Base-by-base conservation (phyloP, 345 rosid species). In the Sonneratia caseolaris region DNA sequence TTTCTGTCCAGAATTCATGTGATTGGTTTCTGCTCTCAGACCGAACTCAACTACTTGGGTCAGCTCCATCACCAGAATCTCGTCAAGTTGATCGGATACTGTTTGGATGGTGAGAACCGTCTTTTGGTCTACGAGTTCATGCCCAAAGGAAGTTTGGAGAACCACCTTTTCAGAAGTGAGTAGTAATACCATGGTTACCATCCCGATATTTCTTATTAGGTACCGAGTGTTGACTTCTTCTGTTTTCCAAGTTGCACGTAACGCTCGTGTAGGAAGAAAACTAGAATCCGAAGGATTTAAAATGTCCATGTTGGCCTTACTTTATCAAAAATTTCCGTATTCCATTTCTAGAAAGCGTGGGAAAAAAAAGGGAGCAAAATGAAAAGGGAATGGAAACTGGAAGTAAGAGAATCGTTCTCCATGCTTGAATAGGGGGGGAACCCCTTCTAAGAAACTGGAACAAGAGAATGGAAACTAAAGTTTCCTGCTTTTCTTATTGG, bases 101-200 rank as follows among this genome's bases (percentile, higher is more conserved):
- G 98, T 73, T 82, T 82, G 37, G 98, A 88, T 48, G 98, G 93
- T 15, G 96, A 92, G 80, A 81, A 87, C 80, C 79, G 91, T 68
- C 91, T 90, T 71, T 71, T 92, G 72, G 98, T 90, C 38, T 92
- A 92, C 27, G 96, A 92, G 79, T 92, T 90, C 80, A 85, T 92
- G 98, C 88, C 98, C 14, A 92, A 92, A 81, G 98, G 98, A 77
- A 92, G 98, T 77, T 81, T 92, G 69, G 98, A 92, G 85, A 92
- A 92, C 73, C 82, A 76, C 69, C 80, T 91, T 51, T 86, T 82
- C 55, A 77, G 78, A 82, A 81, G 91, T 87, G 84, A 83, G 91
- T 81, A 70, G 9, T 13, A 47, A 73, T 49, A 21, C 45, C 2
- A 42, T 42, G 45, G 45, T 42, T 42, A 42, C 37, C 21, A 16